phyloP scores from a whole-genome alignment of 2,329 filamentous ascomycete genomes.

The Alternaria arborescens region DNA sequence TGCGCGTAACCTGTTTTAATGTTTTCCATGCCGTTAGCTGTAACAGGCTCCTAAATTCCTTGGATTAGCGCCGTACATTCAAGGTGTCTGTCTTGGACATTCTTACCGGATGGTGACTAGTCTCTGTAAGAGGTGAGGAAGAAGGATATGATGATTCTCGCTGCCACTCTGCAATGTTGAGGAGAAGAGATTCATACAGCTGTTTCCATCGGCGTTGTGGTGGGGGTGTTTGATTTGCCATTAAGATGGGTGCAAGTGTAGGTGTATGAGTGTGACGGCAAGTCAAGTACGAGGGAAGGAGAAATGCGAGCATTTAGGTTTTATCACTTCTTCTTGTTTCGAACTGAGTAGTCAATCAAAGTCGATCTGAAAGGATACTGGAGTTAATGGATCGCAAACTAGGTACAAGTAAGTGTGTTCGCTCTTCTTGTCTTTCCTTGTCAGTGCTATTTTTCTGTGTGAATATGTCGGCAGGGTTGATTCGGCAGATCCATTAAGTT shows the following conservation, averaged over 20 bases:
- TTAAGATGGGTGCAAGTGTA: neutral
- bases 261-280: neutral
- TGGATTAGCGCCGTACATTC: neutral
- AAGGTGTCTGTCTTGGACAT: neutral
- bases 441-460: neutral
- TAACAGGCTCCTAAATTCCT: neutral
- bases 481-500: neutral
- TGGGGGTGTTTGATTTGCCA: neutral
- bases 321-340: neutral
- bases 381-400: neutral
- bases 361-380: neutral
- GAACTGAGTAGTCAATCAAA: neutral
- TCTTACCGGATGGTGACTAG: no score
- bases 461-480: neutral
- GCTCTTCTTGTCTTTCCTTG: neutral
- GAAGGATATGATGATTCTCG: neutral
- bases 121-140: neutral
- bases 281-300: neutral
- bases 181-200: neutral
- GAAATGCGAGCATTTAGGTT: neutral
- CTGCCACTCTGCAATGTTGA: conserved; percentile 1
- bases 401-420: neutral
- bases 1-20: conserved; percentile 11
- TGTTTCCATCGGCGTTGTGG: neutral
- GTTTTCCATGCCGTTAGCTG: neutral